Base-by-base conservation (phyloP, 139 green algal genomes). In the Edaphochlamys debaryana region DNA sequence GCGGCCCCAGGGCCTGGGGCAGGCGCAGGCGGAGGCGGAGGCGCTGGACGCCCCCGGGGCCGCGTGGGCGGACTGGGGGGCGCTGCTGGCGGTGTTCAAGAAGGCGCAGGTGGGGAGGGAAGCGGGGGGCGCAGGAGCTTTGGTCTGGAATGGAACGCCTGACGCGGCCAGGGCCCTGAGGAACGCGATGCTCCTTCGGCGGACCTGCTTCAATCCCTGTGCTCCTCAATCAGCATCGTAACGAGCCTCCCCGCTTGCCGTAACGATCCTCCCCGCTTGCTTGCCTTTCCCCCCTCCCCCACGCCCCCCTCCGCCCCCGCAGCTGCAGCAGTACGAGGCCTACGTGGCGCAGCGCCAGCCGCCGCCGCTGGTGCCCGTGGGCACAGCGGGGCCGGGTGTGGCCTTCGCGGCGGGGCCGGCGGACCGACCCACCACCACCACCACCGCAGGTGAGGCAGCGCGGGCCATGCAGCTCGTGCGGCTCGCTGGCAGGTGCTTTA, bases 261-360 rank as follows among this genome's bases (percentile, higher is more conserved):
- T n/a, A n/a, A n/a, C n/a, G n/a, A n/a, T n/a, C n/a, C n/a, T n/a
- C n/a, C n/a, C n/a, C n/a, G n/a, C n/a, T n/a, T n/a, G n/a, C n/a
- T n/a, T n/a, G n/a, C n/a, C n/a, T n/a, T n/a, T n/a, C n/a, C n/a
- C n/a, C n/a, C n/a, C n/a, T n/a, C n/a, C n/a, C n/a, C n/a, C n/a
- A n/a, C 15, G 48, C 48, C 48, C 11, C 48, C 11, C 48, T 15
- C 11, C 48, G 11, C 15, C 11, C 48, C 15, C 50, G 50, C 50
- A 63, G 50, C 48, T 82, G 30, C 71, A 64, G 23, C 72, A 82
- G n/a, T 87, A 82, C 64, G 63, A 74, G 77, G 34, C 60, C 13
- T 74, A 83, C 34, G 45, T 67, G 0, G 34, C 34, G 25, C 77
- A 74, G 45, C 64, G 63, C 19, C 77, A 58, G 23, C 63, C 77